Percentiles rank a stretch among this genome's conserved stretches.
Conservation (phyloP, 192 early-diverging fungal species). For the Phlyctochytrium planicorne region DNA sequence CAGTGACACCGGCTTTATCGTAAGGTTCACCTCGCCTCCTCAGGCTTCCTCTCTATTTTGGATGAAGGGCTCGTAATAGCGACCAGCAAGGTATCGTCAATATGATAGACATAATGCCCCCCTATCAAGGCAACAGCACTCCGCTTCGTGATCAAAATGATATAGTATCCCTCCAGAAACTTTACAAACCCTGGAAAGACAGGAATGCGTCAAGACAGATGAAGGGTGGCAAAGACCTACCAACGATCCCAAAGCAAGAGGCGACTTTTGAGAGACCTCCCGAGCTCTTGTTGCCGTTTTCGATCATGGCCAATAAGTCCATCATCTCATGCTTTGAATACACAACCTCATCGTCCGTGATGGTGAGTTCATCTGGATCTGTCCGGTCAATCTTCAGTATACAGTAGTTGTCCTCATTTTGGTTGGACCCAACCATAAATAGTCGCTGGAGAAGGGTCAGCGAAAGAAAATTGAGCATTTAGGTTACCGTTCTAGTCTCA, state of each 20-base stretch:
- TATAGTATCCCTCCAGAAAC: slow-evolving; percentile 92
- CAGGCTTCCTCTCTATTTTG: slow-evolving; percentile 70
- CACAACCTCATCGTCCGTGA: slow-evolving; percentile 76
- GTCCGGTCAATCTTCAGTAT: slow-evolving; percentile 90
- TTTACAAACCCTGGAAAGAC: slow-evolving; percentile 70
- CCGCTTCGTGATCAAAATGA: slow-evolving; percentile 79
- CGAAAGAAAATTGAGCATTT: not conserved
- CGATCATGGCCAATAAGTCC: slow-evolving; percentile 72
- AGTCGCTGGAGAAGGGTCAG: slow-evolving; percentile 52
- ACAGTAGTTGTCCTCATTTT: slow-evolving; percentile 69
- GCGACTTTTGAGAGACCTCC: slow-evolving; percentile 71
- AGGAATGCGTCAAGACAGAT: too few species aligned
- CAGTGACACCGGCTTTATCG: not conserved
- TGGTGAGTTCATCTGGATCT: slow-evolving; percentile 53
- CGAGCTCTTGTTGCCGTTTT: slow-evolving; percentile 71
- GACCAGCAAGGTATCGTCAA: slow-evolving; percentile 83
- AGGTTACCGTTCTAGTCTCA: slow-evolving; percentile 77
- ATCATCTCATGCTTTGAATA: slow-evolving; percentile 74
- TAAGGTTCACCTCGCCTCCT: slow-evolving; percentile 54
- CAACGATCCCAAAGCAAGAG: slow-evolving; percentile 74
- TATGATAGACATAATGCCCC: slow-evolving; percentile 94
- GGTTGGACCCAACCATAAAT: slow-evolving; percentile 82
- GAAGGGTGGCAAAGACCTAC: slow-evolving; percentile 28
- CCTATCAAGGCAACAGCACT: slow-evolving; percentile 89
- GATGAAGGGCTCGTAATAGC: slow-evolving; percentile 58